Evolutionary conservation across 169 alveolate species (phyloP).

Genomic region (Plasmodium falciparum): DNA sequence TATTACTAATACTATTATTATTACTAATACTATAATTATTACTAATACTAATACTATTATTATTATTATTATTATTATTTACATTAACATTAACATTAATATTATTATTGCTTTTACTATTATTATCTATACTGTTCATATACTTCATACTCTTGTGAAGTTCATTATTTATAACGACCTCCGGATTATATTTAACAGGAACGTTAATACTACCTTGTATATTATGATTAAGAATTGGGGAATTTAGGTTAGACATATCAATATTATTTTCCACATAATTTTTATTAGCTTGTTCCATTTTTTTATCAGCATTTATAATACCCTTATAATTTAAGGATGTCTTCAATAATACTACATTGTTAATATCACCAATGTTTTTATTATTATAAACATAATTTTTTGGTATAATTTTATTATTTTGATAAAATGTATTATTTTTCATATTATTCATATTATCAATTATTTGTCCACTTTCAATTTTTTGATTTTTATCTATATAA

Average conservation of each 20-base stretch:
- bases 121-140: neutral
- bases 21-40: too few species aligned
- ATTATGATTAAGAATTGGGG: too few species aligned
- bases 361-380: neutral
- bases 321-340: slow-evolving; percentile 5
- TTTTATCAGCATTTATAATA: slow-evolving; percentile 6
- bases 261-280: too few species aligned
- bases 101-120: too few species aligned
- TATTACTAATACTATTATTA: too few species aligned
- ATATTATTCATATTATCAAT: neutral
- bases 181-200: too few species aligned
- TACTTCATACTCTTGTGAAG: neutral
- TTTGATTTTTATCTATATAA: neutral
- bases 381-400: neutral
- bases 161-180: neutral
- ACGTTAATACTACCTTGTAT: too few species aligned
- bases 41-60: too few species aligned
- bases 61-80: too few species aligned
- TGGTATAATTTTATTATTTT: neutral
- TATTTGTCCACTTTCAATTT: neutral
- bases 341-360: neutral
- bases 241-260: too few species aligned
- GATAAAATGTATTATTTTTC: neutral
- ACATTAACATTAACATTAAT: too few species aligned
- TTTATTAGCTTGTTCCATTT: neutral